Evolutionary conservation across 495 filamentous ascomycete species (phyloP).

Genomic region (Talaromyces liani): DNA sequence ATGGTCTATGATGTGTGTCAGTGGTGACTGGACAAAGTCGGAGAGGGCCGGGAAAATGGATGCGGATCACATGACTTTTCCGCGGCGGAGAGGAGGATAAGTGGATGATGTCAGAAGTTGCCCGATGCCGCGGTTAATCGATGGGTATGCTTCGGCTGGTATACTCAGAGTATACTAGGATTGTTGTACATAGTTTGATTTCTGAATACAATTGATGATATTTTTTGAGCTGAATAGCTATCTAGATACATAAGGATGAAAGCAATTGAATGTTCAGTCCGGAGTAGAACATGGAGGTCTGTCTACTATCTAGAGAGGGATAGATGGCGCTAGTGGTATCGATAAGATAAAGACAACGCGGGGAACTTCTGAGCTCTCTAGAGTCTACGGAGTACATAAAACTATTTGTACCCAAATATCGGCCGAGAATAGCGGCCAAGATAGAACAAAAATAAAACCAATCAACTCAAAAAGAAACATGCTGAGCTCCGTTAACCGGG

Average conservation of each 20-base stretch:
- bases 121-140: slow-evolving; percentile 3
- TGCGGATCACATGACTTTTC: slow-evolving; percentile 9
- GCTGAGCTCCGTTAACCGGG: background rate
- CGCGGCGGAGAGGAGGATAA: background rate
- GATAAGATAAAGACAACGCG: background rate
- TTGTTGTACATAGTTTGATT: too few relatives aligned
- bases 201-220: too few relatives aligned
- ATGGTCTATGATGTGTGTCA: too few relatives aligned
- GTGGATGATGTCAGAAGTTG: background rate
- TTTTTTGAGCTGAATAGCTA: too few relatives aligned
- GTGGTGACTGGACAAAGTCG: background rate
- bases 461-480: background rate
- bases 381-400: too few relatives aligned
- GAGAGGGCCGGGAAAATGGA: background rate
- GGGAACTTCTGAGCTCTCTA: background rate
- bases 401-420: background rate
- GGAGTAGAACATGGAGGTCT: too few relatives aligned
- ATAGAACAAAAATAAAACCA: background rate
- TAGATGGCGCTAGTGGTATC: background rate
- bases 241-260: background rate
- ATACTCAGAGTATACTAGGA: too few relatives aligned
- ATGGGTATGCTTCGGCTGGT: background rate
- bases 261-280: background rate
- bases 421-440: background rate
- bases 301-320: background rate